Evolutionary conservation across 768 basidiomycete species (phyloP).

Genomic region (Mycena venus): DNA sequence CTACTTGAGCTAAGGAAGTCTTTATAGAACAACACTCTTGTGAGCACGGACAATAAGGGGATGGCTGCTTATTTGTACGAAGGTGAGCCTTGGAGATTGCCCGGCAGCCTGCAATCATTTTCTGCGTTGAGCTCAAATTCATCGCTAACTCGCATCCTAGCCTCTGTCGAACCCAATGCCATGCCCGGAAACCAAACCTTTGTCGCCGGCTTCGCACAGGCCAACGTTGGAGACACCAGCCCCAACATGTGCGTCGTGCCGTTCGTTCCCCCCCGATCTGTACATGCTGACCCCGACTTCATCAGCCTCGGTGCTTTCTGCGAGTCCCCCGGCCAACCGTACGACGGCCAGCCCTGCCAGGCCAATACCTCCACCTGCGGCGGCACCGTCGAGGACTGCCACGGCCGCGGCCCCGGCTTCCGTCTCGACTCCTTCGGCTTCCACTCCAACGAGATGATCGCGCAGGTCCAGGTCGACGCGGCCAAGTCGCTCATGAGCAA

Average conservation of each 20-base stretch:
- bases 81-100: slow-evolving; percentile 59
- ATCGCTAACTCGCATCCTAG: slow-evolving; percentile 45
- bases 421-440: slow-evolving; percentile 72
- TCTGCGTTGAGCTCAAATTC: background rate
- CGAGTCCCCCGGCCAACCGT: slow-evolving; percentile 78
- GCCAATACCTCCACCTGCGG: slow-evolving; percentile 82
- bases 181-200: slow-evolving; percentile 80
- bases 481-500: slow-evolving; percentile 74
- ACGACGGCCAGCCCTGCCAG: slow-evolving; percentile 79
- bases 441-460: slow-evolving; percentile 81
- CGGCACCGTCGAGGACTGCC: slow-evolving; percentile 74
- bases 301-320: slow-evolving; percentile 79
- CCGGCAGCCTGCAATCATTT: background rate
- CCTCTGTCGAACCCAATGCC: slow-evolving; percentile 70
- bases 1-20: background rate
- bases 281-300: background rate
- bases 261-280: slow-evolving; percentile 10
- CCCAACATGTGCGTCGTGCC: slow-evolving; percentile 76
- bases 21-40: slow-evolving; percentile 82
- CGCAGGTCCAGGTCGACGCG: slow-evolving; percentile 75
- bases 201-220: slow-evolving; percentile 83
- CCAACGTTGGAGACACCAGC: slow-evolving; percentile 86
- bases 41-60: slow-evolving; percentile 87
- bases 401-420: slow-evolving; percentile 85
- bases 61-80: slow-evolving; percentile 89